Conservation (phyloP, 2,329 filamentous ascomycete species). For the Hortaea werneckii region DNA sequence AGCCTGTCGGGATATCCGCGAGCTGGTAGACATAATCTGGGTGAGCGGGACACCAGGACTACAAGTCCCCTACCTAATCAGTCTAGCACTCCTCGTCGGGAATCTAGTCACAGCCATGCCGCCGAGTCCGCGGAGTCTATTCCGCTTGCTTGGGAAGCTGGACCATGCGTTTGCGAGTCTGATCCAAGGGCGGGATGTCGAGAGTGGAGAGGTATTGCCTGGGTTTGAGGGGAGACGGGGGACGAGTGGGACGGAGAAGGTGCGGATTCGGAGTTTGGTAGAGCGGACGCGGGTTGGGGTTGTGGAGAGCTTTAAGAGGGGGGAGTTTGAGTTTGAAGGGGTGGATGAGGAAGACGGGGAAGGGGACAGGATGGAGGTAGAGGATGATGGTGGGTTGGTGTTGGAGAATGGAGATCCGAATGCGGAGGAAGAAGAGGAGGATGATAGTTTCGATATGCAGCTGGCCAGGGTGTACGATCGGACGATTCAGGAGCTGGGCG, state of each 20-base stretch:
- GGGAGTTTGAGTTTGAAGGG: constrained; percentile 27
- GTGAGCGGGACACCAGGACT: constrained; percentile 73
- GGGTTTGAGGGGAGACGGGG: constrained; percentile 54
- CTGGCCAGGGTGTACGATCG: constrained; percentile 69
- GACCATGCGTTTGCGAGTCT: constrained; percentile 76
- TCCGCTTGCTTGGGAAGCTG: constrained; percentile 63
- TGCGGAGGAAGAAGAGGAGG: constrained; percentile 20
- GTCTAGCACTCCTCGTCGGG: constrained; percentile 61
- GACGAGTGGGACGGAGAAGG: constrained; percentile 78
- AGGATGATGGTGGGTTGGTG: constrained; percentile 30
- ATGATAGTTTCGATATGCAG: constrained; percentile 50
- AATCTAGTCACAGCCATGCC: constrained; percentile 65
- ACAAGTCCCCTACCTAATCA: constrained; percentile 75
- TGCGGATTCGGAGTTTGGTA: constrained; percentile 71
- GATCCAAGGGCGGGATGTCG: constrained; percentile 55
- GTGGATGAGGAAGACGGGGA: constrained; percentile 29
- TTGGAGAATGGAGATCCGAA: constrained; percentile 20
- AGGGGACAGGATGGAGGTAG: constrained; percentile 25
- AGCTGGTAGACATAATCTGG: constrained; percentile 73
- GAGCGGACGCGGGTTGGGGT: constrained; percentile 64
- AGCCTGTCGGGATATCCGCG: constrained; percentile 63
- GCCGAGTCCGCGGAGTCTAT: constrained; percentile 56
- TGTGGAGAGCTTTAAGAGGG: constrained; percentile 55
- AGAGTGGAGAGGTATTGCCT: constrained; percentile 54
- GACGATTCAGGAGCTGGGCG: constrained; percentile 65